phyloP scores from a whole-genome alignment of 495 filamentous ascomycete species.

The Friedmanniomyces endolithicus region DNA sequence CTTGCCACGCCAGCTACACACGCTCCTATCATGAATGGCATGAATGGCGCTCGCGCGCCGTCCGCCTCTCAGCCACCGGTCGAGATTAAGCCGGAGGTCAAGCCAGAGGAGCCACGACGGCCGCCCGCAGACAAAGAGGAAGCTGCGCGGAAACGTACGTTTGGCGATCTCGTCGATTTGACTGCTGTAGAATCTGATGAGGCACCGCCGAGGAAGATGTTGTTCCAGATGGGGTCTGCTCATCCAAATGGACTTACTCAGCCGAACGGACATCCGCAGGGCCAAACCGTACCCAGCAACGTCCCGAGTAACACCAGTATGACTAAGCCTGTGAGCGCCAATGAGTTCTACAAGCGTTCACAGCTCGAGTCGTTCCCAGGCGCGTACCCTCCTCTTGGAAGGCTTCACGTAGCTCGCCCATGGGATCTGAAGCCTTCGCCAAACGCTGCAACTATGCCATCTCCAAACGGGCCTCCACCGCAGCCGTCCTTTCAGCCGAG shows the following conservation, averaged over 20 bases:
- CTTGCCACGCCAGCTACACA: not conserved
- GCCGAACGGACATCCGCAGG: not conserved
- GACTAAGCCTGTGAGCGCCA: not conserved
- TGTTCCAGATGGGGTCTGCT: not conserved
- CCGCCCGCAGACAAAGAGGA: constrained; percentile 29
- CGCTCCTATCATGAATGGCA: not conserved
- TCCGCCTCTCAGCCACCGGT: not conserved
- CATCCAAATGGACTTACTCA: not conserved
- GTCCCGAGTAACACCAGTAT: not conserved
- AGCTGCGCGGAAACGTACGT: constrained; percentile 36
- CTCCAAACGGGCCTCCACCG: not conserved
- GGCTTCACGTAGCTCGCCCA: not conserved
- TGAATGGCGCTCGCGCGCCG: not conserved
- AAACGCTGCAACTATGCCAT: not conserved
- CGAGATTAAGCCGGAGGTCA: constrained; percentile 10
- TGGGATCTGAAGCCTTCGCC: not conserved
- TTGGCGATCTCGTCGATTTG: constrained; percentile 40
- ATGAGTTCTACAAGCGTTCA: constrained; percentile 3
- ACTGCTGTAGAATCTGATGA: constrained; percentile 33
- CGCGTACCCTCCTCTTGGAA: not conserved
- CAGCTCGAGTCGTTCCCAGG: not conserved
- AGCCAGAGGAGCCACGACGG: constrained; percentile 14
- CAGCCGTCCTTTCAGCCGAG: not conserved
- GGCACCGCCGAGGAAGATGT: constrained; percentile 18
- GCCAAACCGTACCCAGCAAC: not conserved